Evolutionary conservation across 805 yeast species (phyloP).

Genomic region (Huiozyma sinensis): DNA sequence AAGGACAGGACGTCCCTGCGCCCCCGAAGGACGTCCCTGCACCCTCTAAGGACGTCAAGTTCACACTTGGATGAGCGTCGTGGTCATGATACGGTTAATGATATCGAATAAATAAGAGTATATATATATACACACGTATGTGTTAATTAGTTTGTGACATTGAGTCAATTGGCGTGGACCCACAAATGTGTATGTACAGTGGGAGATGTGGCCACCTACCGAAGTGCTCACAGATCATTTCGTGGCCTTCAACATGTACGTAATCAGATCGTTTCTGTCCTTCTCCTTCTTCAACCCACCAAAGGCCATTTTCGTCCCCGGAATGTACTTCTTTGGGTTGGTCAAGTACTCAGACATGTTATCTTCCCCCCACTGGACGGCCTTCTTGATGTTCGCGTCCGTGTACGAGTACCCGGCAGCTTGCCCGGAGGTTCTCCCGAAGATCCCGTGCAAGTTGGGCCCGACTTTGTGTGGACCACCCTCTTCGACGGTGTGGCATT

Average conservation of each 20-base stretch:
- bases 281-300: constrained; percentile 99
- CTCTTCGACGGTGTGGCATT: constrained; percentile 93
- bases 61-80: no score
- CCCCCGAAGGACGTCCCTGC: no score
- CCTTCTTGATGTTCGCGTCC: constrained; percentile 96
- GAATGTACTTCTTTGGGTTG: constrained; percentile 99
- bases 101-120: neutral
- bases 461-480: constrained; percentile 99
- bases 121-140: neutral
- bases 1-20: no score
- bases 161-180: no score
- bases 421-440: constrained; percentile 86
- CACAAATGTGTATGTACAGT: no score
- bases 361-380: constrained; percentile 79
- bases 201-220: no score
- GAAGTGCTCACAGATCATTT: constrained; percentile 19
- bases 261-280: constrained; percentile 94
- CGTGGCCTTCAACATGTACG: constrained; percentile 58
- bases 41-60: no score
- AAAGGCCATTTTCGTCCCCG: constrained; percentile 99
- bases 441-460: constrained; percentile 92
- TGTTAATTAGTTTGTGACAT: neutral
- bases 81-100: no score
- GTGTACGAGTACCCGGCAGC: constrained; percentile 93
- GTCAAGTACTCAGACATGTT: constrained; percentile 90